Evolutionary conservation across 208 protist genomes (phyloP).

Genomic region (Angomonas deanei): DNA sequence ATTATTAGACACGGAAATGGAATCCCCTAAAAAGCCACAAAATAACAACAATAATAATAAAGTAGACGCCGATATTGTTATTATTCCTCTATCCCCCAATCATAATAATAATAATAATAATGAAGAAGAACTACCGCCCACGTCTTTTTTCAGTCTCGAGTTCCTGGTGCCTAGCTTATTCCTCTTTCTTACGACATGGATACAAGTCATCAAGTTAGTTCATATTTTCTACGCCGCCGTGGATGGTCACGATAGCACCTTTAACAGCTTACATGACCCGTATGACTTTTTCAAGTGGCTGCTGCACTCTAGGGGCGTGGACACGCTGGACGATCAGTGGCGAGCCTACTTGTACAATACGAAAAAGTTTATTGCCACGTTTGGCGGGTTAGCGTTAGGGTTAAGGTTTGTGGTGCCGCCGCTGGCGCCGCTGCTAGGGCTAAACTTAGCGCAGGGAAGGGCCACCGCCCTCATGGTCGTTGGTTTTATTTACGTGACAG

Average conservation of each 20-base stretch:
- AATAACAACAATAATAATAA: background rate
- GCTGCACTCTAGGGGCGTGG: background rate
- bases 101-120: background rate
- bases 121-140: no score
- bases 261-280: no score
- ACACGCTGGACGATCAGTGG: background rate
- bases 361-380: background rate
- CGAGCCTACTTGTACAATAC: no score
- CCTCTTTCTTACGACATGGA: background rate
- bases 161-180: background rate
- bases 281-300: background rate
- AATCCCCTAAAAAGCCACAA: constrained; percentile 3
- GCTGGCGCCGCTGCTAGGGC: no score
- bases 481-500: background rate
- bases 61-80: no score
- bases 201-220: background rate
- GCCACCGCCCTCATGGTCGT: background rate
- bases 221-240: no score
- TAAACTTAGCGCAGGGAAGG: background rate
- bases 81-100: background rate
- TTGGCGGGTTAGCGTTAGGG: no score
- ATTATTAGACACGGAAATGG: background rate
- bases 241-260: no score
- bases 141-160: background rate
- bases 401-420: no score